Conservation (phyloP, 805 yeast genomes). For the Hyphopichia homilentoma region DNA sequence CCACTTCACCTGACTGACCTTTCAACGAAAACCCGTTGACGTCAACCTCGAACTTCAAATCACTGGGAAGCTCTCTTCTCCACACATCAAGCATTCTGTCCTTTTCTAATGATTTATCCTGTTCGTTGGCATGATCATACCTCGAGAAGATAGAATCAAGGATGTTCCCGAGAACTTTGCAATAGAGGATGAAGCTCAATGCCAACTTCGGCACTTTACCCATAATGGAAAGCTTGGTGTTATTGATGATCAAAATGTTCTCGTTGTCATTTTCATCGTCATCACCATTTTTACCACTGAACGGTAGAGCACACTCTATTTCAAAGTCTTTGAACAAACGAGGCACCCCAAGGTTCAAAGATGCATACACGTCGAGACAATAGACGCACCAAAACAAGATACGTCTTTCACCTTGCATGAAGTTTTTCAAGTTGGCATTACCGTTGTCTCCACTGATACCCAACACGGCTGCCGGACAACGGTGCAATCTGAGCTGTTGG, state of each 20-base stretch:
- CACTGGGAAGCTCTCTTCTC: slow-evolving; percentile 65
- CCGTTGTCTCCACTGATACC: slow-evolving; percentile 46
- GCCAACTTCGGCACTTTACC: slow-evolving; percentile 69
- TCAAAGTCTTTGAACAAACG: slow-evolving; percentile 74
- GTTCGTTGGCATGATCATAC: slow-evolving; percentile 33
- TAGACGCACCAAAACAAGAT: slow-evolving; percentile 83
- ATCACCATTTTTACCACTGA: slow-evolving; percentile 42
- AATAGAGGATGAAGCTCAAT: slow-evolving; percentile 60
- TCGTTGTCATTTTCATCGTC: slow-evolving; percentile 42
- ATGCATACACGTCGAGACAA: slow-evolving; percentile 68
- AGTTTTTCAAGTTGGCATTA: slow-evolving; percentile 43
- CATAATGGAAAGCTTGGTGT: slow-evolving; percentile 56
- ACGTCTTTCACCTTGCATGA: slow-evolving; percentile 80
- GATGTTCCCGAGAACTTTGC: slow-evolving; percentile 70
- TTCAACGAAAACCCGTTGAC: slow-evolving; percentile 48
- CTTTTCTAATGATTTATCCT: slow-evolving; percentile 21
- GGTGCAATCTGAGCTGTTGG: slow-evolving; percentile 77
- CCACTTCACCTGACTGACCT: slow-evolving; percentile 14
- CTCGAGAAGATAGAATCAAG: slow-evolving; percentile 69
- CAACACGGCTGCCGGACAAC: slow-evolving; percentile 82
- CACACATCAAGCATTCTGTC: slow-evolving; percentile 77
- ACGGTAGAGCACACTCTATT: slow-evolving; percentile 83
- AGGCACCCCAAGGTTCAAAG: slow-evolving; percentile 80
- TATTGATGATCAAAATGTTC: slow-evolving; percentile 57
- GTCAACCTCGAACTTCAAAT: slow-evolving; percentile 61